These are phyloP conservation scores for Populus hybrid DNA, from an alignment of 441 rosid genomes.

Conservation along the genomic window DNA sequence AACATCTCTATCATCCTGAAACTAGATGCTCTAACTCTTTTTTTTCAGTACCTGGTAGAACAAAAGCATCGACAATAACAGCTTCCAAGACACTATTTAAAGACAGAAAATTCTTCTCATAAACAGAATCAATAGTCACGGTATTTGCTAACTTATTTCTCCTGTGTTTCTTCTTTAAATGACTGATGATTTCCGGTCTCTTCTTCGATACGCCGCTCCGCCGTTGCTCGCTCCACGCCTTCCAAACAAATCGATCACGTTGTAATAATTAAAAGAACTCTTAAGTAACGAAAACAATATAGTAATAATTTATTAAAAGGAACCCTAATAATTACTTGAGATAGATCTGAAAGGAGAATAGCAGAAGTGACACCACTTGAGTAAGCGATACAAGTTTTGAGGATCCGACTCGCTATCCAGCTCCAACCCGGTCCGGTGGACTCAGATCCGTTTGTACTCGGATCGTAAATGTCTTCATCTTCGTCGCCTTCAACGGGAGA, in stretches of 20 bases:
- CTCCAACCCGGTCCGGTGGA: slow-evolving; percentile 66
- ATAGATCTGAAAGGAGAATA: slow-evolving; percentile 79
- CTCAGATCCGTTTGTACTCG: slow-evolving; percentile 23
- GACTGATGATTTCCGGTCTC: slow-evolving; percentile 61
- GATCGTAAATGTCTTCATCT: slow-evolving; percentile 15
- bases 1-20: background rate
- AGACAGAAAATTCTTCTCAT: slow-evolving; percentile 81
- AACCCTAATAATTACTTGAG: slow-evolving; percentile 45
- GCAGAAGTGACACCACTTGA: slow-evolving; percentile 90
- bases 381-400: slow-evolving; percentile 72
- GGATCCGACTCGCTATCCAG: slow-evolving; percentile 71
- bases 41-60: slow-evolving; percentile 61
- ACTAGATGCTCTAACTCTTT: background rate
- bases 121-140: slow-evolving; percentile 67
- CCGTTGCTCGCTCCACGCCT: slow-evolving; percentile 87
- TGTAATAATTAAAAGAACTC: background rate
- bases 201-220: slow-evolving; percentile 53
- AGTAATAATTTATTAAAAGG: background rate
- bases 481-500: slow-evolving; percentile 40
- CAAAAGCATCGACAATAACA: slow-evolving; percentile 56
- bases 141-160: slow-evolving; percentile 70
- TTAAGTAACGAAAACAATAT: background rate
- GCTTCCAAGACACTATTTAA: slow-evolving; percentile 72
- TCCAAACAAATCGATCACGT: slow-evolving; percentile 1
- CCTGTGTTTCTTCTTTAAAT: slow-evolving; percentile 59